phyloP scores from a whole-genome alignment of 805 yeast genomes.

The Wickerhamomyces silvicola region DNA sequence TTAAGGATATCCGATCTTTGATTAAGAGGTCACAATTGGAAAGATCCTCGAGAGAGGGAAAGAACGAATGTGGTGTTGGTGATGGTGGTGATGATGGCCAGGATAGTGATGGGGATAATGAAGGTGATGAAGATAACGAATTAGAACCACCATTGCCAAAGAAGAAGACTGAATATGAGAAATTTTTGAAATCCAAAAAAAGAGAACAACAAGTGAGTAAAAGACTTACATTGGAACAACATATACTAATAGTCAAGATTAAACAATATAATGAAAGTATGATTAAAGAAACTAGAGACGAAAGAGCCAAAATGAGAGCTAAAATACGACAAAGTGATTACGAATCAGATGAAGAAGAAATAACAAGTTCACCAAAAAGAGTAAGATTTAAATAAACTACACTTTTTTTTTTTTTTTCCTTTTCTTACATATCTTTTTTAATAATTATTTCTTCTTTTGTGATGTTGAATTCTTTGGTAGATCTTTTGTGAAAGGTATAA shows the following conservation, averaged over 20 bases:
- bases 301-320: conserved; percentile 5
- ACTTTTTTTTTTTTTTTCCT: not conserved
- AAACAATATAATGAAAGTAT: conserved; percentile 8
- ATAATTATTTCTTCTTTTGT: conserved; percentile 42
- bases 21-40: too few relatives aligned
- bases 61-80: too few relatives aligned
- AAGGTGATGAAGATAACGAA: conserved; percentile 1
- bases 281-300: conserved; percentile 7
- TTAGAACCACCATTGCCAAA: conserved; percentile 16
- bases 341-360: not conserved
- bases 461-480: conserved; percentile 93
- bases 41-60: too few relatives aligned
- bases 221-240: not conserved
- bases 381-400: conserved; percentile 6
- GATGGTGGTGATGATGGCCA: too few relatives aligned
- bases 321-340: conserved; percentile 6
- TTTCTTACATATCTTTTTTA: conserved; percentile 1
- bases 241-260: conserved; percentile 5
- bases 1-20: too few relatives aligned
- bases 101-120: too few relatives aligned
- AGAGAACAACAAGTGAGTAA: conserved; percentile 14
- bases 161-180: conserved; percentile 13
- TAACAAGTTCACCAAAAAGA: conserved; percentile 6
- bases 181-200: conserved; percentile 11
- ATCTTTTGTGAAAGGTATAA: conserved; percentile 83